Evolutionary conservation across 371 early-diverging fungal species (phyloP), one percentile per base, ranked within the genome.

Genomic region (Dinochytrium kinnereticum): DNA sequence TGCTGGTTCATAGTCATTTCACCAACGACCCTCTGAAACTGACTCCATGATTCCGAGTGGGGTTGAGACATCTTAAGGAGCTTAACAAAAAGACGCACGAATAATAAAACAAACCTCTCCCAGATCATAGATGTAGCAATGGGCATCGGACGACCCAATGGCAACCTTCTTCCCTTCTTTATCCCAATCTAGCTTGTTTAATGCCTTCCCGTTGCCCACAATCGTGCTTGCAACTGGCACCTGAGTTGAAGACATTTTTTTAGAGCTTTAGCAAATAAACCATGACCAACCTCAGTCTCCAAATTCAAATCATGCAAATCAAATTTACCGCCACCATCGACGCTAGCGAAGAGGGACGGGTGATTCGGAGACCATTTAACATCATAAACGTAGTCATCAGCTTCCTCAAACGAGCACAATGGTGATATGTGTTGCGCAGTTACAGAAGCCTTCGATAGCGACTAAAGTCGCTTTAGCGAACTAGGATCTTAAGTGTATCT

Each of bases 361-460:
- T 97, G 97, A 7, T 86, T 82, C 1, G 98, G 98, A 19, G 95
- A 95, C 98, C 98, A 98, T 78, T 92, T 91, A 7, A 93, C 96
- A 80, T 98, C 98, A 76, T 92, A 94, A 26, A 98, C 95, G 80
- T 97, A 97, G 79, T 98, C 98, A 74, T 94, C 93, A 5, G 94
- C 89, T 38, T 93, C 89, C 57, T 97, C 96, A 80, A 98, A 96
- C 15, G 95, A 93, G 76, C 93, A 90, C 59, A 98, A 79, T 1
- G 96, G 95, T 15, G 83, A 75, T 33, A 94, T 88, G 17, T 79
- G 73, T 1, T 84, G 80, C 34, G 89, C 82, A 26, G 88, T 84
- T 21, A 88, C 86, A 0, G 90, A 84, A 49, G 90, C 78, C 76
- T 88, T 88, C 75, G 91, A 85, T n/a, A 85, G 80, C 17, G 90